Evolutionary conservation across 805 yeast genomes (phyloP).

Genomic region (Wickerhamiella sorbophila): DNA sequence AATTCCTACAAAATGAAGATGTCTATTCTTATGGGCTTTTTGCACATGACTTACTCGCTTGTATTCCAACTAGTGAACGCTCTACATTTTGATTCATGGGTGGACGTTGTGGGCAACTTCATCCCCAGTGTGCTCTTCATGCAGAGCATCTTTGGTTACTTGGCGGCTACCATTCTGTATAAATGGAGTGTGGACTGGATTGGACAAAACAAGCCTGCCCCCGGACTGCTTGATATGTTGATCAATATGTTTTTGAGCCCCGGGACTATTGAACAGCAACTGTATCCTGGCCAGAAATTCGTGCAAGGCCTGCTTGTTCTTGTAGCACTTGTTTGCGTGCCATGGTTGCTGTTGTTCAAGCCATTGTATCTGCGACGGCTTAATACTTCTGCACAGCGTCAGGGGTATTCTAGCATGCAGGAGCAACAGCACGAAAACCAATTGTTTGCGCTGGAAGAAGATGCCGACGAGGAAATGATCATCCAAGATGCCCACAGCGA

Average conservation of each 20-base stretch:
- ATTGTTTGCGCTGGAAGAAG: slow-evolving; percentile 22
- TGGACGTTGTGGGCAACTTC: slow-evolving; percentile 85
- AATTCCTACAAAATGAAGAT: slow-evolving; percentile 96
- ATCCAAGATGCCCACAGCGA: slow-evolving; percentile 26
- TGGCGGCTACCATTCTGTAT: slow-evolving; percentile 71
- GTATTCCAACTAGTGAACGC: slow-evolving; percentile 73
- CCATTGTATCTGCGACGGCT: slow-evolving; percentile 57
- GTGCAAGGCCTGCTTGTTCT: slow-evolving; percentile 60
- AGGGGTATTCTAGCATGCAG: slow-evolving; percentile 40
- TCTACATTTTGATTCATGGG: slow-evolving; percentile 46
- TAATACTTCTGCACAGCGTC: slow-evolving; percentile 32
- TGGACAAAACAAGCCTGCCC: slow-evolving; percentile 64
- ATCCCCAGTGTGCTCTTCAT: slow-evolving; percentile 85
- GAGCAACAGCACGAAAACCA: slow-evolving; percentile 26
- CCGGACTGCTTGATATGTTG: slow-evolving; percentile 86
- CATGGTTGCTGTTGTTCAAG: slow-evolving; percentile 77
- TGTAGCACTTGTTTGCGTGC: slow-evolving; percentile 77
- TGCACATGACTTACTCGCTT: slow-evolving; percentile 85
- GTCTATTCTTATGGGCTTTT: slow-evolving; percentile 86
- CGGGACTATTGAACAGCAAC: slow-evolving; percentile 64
- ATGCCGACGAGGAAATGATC: slow-evolving; percentile 18
- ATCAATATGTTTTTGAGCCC: slow-evolving; percentile 93
- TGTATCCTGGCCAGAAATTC: slow-evolving; percentile 65
- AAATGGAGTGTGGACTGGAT: slow-evolving; percentile 95
- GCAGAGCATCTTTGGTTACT: slow-evolving; percentile 93